These are phyloP conservation scores for Colletotrichum simmondsii DNA, from an alignment of 2,329 filamentous ascomycete species.

Conservation along the genomic window DNA sequence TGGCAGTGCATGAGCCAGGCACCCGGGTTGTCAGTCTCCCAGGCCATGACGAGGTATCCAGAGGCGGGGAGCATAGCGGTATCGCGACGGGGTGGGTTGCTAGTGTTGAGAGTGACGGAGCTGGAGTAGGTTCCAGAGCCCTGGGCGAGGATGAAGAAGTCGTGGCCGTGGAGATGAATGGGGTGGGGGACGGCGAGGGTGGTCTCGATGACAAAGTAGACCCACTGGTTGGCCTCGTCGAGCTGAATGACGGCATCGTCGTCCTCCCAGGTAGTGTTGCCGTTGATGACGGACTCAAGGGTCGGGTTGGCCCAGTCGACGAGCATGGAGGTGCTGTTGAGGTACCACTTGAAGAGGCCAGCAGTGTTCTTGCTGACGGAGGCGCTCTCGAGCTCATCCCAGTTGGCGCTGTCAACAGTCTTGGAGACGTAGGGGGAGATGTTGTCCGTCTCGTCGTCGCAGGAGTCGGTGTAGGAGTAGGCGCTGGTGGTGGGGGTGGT, in stretches of 20 bases:
- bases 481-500: constrained; percentile 30
- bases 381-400: constrained; percentile 43
- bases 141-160: constrained; percentile 41
- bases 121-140: constrained; percentile 33
- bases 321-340: constrained; percentile 48
- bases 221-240: constrained; percentile 40
- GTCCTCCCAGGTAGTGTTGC: constrained; percentile 36
- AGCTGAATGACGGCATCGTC: constrained; percentile 44
- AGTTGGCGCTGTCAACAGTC: constrained; percentile 42
- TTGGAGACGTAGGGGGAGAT: constrained; percentile 47
- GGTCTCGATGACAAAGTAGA: constrained; percentile 44
- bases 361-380: constrained; percentile 40
- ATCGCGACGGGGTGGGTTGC: constrained; percentile 64
- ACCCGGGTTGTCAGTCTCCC: constrained; percentile 61
- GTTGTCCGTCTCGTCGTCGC: constrained; percentile 48
- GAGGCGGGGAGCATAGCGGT: constrained; percentile 57
- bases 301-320: constrained; percentile 46
- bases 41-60: constrained; percentile 61
- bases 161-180: constrained; percentile 50
- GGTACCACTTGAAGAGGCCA: constrained; percentile 57
- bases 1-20: constrained; percentile 63
- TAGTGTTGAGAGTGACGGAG: constrained; percentile 27
- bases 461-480: constrained; percentile 38
- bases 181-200: constrained; percentile 42
- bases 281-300: constrained; percentile 37